Evolutionary conservation across 495 filamentous ascomycete species (phyloP).

Genomic region (Penicillium pulvis): DNA sequence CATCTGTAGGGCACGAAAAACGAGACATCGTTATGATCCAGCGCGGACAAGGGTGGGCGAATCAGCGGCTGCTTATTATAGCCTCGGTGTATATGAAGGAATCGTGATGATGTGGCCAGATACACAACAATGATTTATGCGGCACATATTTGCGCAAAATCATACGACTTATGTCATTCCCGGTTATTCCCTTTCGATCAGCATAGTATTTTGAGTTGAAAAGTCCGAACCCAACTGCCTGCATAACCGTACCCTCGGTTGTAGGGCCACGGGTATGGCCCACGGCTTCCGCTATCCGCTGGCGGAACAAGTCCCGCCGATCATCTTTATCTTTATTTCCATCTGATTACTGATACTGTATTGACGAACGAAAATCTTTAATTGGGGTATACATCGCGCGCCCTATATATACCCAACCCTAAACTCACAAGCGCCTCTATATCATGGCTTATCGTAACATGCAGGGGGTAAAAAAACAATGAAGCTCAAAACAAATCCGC

Average conservation of each 20-base stretch:
- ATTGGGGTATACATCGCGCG: not conserved
- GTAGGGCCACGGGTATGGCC: not conserved
- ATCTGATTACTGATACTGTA: not conserved
- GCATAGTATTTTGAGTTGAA: not conserved
- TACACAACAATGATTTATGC: not conserved
- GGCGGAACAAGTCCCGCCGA: conserved; percentile 3
- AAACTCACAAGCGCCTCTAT: conserved; percentile 16
- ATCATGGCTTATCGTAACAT: conserved; percentile 28
- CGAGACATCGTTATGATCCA: not conserved
- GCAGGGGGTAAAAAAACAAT: conserved; percentile 21
- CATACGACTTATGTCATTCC: no score
- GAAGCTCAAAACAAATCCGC: conserved; percentile 14
- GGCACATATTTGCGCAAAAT: not conserved
- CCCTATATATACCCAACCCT: conserved; percentile 7
- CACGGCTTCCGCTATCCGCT: conserved; percentile 17
- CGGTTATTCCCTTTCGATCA: no score
- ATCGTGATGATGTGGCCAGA: conserved; percentile 13
- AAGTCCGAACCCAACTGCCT: conserved; percentile 11
- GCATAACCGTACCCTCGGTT: conserved; percentile 28
- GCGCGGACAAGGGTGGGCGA: conserved; percentile 9
- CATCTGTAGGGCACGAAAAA: not conserved
- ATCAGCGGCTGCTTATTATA: conserved; percentile 35
- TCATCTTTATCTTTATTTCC: not conserved
- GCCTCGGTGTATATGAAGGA: conserved; percentile 18
- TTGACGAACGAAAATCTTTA: not conserved